These are phyloP conservation scores for Leucocoprinus leucothites DNA, from an alignment of 768 basidiomycete species.

Conservation along the genomic window DNA sequence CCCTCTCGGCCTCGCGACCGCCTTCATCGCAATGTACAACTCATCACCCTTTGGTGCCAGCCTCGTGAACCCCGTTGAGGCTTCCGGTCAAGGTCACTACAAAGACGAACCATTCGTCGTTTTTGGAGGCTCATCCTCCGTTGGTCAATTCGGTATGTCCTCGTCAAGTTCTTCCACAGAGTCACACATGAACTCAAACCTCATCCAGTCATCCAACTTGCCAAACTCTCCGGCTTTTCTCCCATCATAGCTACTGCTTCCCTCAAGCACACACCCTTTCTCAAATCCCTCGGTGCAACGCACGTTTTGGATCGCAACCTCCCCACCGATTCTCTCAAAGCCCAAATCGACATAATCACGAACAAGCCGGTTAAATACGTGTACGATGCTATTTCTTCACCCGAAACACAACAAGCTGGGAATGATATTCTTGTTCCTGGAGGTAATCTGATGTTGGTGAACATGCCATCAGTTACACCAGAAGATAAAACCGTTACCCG, in stretches of 20 bases:
- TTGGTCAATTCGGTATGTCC: slow-evolving; percentile 25
- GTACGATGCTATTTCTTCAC: slow-evolving; percentile 23
- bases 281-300: slow-evolving; percentile 38
- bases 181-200: no score
- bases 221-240: slow-evolving; percentile 32
- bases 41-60: slow-evolving; percentile 19
- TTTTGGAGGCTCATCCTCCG: slow-evolving; percentile 25
- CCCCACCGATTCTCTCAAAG: slow-evolving; percentile 3
- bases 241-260: slow-evolving; percentile 40
- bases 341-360: slow-evolving; percentile 20
- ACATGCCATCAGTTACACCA: slow-evolving; percentile 21
- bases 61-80: slow-evolving; percentile 23
- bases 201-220: slow-evolving; percentile 29
- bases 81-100: slow-evolving; percentile 24
- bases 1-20: slow-evolving; percentile 36
- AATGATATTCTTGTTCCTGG: slow-evolving; percentile 29
- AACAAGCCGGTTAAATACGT: slow-evolving; percentile 19
- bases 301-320: slow-evolving; percentile 32
- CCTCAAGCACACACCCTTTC: slow-evolving; percentile 22
- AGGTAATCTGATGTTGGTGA: slow-evolving; percentile 32
- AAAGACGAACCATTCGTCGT: slow-evolving; percentile 27
- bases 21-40: slow-evolving; percentile 33
- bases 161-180: background rate
- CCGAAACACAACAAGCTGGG: slow-evolving; percentile 22
- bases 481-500: slow-evolving; percentile 12